Conservation (phyloP, 768 basidiomycete genomes). For the Sutorius australiensis region DNA sequence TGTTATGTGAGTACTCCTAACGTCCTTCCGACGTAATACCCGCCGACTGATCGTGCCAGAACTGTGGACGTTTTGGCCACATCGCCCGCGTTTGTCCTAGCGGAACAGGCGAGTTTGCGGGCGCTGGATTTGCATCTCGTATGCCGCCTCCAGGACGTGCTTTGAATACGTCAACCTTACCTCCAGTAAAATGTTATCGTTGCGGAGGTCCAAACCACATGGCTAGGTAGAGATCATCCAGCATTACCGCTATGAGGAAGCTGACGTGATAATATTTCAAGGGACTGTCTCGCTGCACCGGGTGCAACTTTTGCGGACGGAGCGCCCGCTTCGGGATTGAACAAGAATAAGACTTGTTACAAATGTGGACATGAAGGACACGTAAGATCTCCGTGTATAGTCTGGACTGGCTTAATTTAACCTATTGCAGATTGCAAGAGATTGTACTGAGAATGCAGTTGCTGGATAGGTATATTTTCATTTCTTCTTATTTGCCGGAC, state of each 20-base stretch:
- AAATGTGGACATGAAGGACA: slow-evolving; percentile 87
- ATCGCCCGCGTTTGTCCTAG: slow-evolving; percentile 74
- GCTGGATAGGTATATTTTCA: slow-evolving; percentile 36
- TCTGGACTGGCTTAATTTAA: slow-evolving; percentile 5
- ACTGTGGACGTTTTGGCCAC: slow-evolving; percentile 80
- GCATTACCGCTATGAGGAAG: slow-evolving; percentile 1
- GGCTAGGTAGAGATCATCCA: slow-evolving; percentile 51
- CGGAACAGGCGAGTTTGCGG: slow-evolving; percentile 36
- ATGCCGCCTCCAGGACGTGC: slow-evolving; percentile 71
- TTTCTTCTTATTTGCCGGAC: slow-evolving; percentile 1
- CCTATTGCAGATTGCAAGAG: slow-evolving; percentile 53
- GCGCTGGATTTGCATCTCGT: slow-evolving; percentile 56
- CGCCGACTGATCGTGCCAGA: slow-evolving; percentile 38
- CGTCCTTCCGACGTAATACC: slow-evolving; percentile 1
- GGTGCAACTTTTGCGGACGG: slow-evolving; percentile 49
- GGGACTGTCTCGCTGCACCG: slow-evolving; percentile 79
- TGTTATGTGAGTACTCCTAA: slow-evolving; percentile 63
- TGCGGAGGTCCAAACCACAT: slow-evolving; percentile 89
- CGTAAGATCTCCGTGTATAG: slow-evolving; percentile 43
- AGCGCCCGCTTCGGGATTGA: slow-evolving; percentile 38
- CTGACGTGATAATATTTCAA: slow-evolving; percentile 26
- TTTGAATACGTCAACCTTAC: slow-evolving; percentile 71
- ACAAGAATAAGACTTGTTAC: slow-evolving; percentile 79
- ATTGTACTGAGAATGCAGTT: slow-evolving; percentile 55
- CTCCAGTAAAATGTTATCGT: slow-evolving; percentile 84